Base-by-base conservation (phyloP, 192 early-diverging fungal genomes). In the Mortierella claussenii region DNA sequence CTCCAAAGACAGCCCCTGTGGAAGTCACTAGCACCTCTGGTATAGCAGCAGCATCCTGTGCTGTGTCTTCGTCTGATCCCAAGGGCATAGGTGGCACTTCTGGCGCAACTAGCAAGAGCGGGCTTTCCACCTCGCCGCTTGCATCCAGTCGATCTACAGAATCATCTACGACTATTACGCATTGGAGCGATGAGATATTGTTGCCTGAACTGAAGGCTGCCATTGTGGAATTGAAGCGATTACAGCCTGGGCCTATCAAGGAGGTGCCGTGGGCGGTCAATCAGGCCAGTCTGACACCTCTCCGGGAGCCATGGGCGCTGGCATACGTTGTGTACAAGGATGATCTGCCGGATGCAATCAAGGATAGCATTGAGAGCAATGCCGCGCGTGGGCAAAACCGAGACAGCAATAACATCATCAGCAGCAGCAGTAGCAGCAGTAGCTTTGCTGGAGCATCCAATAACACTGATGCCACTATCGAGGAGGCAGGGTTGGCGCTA, bases 301-400 rank as follows among this genome's bases (percentile, higher is more conserved):
- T 76, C 20, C 63, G 64, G 17, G 73, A 67, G 46, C 63, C 73
- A 3, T 76, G 73, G 73, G 73, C 73, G 7, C 26, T 76, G 28
- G 73, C 59, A 0, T 76, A 67, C 45, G 73, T 76, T 27, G 52
- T 67, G 1, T 76, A 76, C 46, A 45, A 24, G 2, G 61, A 73
- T 49, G n/a, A n/a, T n/a, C n/a, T n/a, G n/a, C n/a, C n/a, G n/a
- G n/a, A n/a, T n/a, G n/a, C n/a, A n/a, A 20, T 1, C 47, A 36
- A 33, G 13, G 32, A 37, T 17, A 18, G 15, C 13, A 17, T 13
- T 18, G 45, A 63, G 32, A 20, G 27, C 12, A 40, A 8, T 10
- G 9, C 46, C 15, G 21, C 12, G 1, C 17, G 13, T 2, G 17
- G 0, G 23, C 31, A 9, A 2, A n/a, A 12, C 7, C 23, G 23